Percentiles rank a stretch among this genome's conserved stretches.
Conservation (phyloP, 306 rosid genomes). For the Acacia acuminata region DNA sequence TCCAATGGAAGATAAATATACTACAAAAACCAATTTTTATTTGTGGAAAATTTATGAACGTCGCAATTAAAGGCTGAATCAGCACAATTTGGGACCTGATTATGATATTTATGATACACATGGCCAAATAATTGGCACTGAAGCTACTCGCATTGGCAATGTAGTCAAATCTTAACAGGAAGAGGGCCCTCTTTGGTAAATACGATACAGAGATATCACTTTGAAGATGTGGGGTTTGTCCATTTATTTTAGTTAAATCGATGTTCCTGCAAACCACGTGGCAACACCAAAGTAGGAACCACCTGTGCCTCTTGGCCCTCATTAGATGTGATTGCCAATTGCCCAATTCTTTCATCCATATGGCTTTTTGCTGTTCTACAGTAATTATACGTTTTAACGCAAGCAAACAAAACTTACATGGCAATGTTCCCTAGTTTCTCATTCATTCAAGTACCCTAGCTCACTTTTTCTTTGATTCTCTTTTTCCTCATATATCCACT, state of each 20-base stretch:
- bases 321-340: neutral
- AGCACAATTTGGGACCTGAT: neutral
- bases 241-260: constrained; percentile 36
- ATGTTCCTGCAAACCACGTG: constrained; percentile 27
- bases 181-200: neutral
- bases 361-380: neutral
- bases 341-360: neutral
- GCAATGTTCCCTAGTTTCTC: neutral
- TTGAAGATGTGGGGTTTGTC: constrained; percentile 37
- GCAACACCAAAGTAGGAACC: constrained; percentile 22
- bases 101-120: neutral
- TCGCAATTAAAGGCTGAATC: neutral
- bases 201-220: constrained; percentile 20
- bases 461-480: neutral
- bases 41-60: neutral
- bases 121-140: neutral
- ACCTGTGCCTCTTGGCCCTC: neutral
- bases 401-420: neutral
- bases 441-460: neutral
- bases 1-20: neutral
- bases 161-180: constrained; percentile 19
- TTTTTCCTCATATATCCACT: neutral
- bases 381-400: neutral
- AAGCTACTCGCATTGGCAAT: constrained; percentile 15
- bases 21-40: neutral